phyloP scores from a whole-genome alignment of 202 grass and related monocot genomes.

The Schoenoplectus triqueter region DNA sequence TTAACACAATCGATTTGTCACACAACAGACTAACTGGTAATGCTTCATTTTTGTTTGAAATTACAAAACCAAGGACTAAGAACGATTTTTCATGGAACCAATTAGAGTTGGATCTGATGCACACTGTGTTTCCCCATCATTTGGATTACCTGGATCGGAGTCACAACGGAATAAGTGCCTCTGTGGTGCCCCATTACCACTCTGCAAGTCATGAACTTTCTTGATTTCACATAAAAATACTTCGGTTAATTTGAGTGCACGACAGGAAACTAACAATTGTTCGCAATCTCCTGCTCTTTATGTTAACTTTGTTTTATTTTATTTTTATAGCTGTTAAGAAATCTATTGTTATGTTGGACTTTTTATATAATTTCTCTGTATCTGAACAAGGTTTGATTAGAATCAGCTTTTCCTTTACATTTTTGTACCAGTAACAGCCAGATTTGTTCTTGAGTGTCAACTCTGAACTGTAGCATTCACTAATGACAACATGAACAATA shows the following conservation, averaged over 20 bases:
- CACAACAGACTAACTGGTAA: constrained; percentile 72
- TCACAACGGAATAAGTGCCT: constrained; percentile 82
- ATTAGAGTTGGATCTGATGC: constrained; percentile 71
- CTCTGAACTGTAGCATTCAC: no score
- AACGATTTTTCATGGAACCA: constrained; percentile 74
- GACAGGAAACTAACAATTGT: background rate
- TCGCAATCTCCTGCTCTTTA: background rate
- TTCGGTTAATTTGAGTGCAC: background rate
- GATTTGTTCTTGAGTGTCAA: background rate
- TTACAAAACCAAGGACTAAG: constrained; percentile 47
- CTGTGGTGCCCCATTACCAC: constrained; percentile 54
- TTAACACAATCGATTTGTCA: constrained; percentile 64
- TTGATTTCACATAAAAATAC: background rate
- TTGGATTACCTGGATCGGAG: constrained; percentile 69
- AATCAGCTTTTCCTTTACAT: background rate
- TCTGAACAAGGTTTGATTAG: background rate
- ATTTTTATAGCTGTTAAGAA: background rate
- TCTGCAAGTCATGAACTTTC: constrained; percentile 27
- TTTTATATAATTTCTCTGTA: background rate
- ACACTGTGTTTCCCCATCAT: constrained; percentile 45
- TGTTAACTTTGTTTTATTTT: background rate
- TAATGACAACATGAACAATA: no score
- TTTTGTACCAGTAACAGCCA: background rate
- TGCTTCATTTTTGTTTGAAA: constrained; percentile 58
- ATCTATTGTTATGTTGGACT: background rate